These are phyloP conservation scores for Phytophthora pisi DNA, from an alignment of 352 stramenopile species.

Conservation along the genomic window DNA sequence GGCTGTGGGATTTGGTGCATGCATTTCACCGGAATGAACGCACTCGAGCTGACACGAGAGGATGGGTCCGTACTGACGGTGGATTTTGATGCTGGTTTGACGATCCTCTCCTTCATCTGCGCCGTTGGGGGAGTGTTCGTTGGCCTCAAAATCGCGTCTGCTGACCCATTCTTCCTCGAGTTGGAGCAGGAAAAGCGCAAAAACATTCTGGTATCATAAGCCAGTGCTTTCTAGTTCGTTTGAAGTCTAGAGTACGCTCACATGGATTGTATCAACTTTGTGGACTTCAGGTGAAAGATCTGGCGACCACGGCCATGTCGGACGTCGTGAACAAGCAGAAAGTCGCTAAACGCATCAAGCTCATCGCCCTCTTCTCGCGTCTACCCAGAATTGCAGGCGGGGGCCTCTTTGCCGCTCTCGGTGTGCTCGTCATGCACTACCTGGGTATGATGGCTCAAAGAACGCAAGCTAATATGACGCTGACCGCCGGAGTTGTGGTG, in stretches of 20 bases:
- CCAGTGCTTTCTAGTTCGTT: neutral
- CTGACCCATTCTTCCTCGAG: slow-evolving; percentile 69
- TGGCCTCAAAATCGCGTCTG: slow-evolving; percentile 58
- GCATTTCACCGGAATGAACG: slow-evolving; percentile 80
- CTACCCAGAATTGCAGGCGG: slow-evolving; percentile 57
- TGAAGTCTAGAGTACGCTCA: no score
- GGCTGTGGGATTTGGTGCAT: slow-evolving; percentile 74
- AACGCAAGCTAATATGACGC: slow-evolving; percentile 43
- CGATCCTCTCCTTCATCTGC: slow-evolving; percentile 63
- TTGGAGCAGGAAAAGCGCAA: slow-evolving; percentile 59
- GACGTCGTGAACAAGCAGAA: slow-evolving; percentile 54
- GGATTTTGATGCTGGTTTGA: slow-evolving; percentile 62
- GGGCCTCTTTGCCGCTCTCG: slow-evolving; percentile 56
- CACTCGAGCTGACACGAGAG: slow-evolving; percentile 39
- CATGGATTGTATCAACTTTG: neutral
- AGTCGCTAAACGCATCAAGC: slow-evolving; percentile 53
- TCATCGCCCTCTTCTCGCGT: slow-evolving; percentile 66
- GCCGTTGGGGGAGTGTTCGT: slow-evolving; percentile 59
- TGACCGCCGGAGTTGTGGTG: slow-evolving; percentile 48
- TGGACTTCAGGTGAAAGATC: slow-evolving; percentile 36
- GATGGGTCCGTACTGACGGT: slow-evolving; percentile 45
- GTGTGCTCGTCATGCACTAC: slow-evolving; percentile 79
- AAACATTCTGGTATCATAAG: slow-evolving; percentile 34
- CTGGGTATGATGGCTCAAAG: slow-evolving; percentile 75
- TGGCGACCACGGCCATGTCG: slow-evolving; percentile 51